A percentile compares a stretch with the other conserved stretches of the same genome.
Evolutionary conservation across 2,329 filamentous ascomycete genomes (phyloP).

Genomic region (Talaromyces sp.): DNA sequence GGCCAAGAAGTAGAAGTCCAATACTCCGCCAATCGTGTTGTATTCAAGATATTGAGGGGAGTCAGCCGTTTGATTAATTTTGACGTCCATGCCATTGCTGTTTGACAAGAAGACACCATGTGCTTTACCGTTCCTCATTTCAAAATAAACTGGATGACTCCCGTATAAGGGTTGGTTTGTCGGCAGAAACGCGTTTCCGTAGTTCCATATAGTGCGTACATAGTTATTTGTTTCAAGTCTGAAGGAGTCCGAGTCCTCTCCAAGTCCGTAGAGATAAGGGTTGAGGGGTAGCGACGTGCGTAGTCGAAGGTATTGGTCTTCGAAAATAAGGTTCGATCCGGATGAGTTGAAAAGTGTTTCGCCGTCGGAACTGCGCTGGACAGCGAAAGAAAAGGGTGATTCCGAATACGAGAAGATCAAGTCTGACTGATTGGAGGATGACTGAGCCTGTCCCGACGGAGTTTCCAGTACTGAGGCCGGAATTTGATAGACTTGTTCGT

Average conservation of each 20-base stretch:
- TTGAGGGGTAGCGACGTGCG: conserved; percentile 62
- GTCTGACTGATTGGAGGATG: conserved; percentile 35
- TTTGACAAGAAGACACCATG: conserved; percentile 66
- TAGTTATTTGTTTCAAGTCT: conserved; percentile 63
- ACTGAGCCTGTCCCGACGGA: conserved; percentile 40
- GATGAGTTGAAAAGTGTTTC: conserved; percentile 62
- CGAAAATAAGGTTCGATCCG: conserved; percentile 62
- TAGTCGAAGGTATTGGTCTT: conserved; percentile 71
- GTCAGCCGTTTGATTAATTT: conserved; percentile 57
- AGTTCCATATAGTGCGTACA: conserved; percentile 63
- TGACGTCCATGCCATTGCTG: conserved; percentile 71
- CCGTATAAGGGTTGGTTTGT: conserved; percentile 63
- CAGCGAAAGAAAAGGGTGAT: conserved; percentile 62
- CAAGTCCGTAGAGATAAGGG: conserved; percentile 71
- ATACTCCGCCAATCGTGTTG: conserved; percentile 28
- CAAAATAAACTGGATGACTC: conserved; percentile 68
- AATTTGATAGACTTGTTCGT: conserved; percentile 67
- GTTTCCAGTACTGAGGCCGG: conserved; percentile 63
- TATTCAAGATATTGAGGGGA: conserved; percentile 68
- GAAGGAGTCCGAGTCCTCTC: conserved; percentile 69
- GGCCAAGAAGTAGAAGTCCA: conserved; percentile 65
- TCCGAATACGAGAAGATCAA: conserved; percentile 47
- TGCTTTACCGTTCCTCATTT: conserved; percentile 54
- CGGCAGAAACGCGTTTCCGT: conserved; percentile 59
- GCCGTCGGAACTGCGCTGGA: conserved; percentile 33